These are phyloP conservation scores for Albophoma yamanashiensis DNA, from an alignment of 2,329 filamentous ascomycete genomes.

Conservation along the genomic window DNA sequence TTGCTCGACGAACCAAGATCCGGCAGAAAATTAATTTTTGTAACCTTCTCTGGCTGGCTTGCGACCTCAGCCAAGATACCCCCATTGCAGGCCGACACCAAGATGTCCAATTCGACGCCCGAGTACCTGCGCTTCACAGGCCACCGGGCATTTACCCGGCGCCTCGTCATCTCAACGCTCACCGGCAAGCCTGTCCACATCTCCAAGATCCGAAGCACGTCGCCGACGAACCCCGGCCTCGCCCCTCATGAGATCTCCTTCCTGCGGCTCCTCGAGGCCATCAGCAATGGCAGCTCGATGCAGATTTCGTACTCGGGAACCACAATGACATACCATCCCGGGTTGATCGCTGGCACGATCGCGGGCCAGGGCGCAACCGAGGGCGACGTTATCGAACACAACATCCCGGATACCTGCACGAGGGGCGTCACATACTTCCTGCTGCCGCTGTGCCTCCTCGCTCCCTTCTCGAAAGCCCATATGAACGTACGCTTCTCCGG, in stretches of 20 bases:
- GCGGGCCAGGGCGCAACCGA: constrained; percentile 60
- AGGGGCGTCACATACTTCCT: constrained; percentile 88
- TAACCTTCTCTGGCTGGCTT: not conserved
- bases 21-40: constrained; percentile 29
- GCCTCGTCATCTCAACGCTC: constrained; percentile 81
- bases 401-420: constrained; percentile 63
- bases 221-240: constrained; percentile 78
- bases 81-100: constrained; percentile 6
- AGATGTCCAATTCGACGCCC: constrained; percentile 29
- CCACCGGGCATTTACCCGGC: constrained; percentile 71
- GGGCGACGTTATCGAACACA: constrained; percentile 71
- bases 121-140: constrained; percentile 68
- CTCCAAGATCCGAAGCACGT: constrained; percentile 83
- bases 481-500: constrained; percentile 87
- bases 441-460: constrained; percentile 76
- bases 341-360: constrained; percentile 78
- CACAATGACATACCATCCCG: constrained; percentile 82
- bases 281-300: constrained; percentile 91
- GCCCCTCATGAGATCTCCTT: constrained; percentile 91
- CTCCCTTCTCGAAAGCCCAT: constrained; percentile 84
- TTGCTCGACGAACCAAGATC: not conserved
- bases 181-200: constrained; percentile 85
- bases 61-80: not conserved
- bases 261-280: constrained; percentile 81
- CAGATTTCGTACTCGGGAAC: constrained; percentile 97